Evolutionary conservation across 2,329 filamentous ascomycete genomes (phyloP).

Genomic region (Aureobasidium sp.): DNA sequence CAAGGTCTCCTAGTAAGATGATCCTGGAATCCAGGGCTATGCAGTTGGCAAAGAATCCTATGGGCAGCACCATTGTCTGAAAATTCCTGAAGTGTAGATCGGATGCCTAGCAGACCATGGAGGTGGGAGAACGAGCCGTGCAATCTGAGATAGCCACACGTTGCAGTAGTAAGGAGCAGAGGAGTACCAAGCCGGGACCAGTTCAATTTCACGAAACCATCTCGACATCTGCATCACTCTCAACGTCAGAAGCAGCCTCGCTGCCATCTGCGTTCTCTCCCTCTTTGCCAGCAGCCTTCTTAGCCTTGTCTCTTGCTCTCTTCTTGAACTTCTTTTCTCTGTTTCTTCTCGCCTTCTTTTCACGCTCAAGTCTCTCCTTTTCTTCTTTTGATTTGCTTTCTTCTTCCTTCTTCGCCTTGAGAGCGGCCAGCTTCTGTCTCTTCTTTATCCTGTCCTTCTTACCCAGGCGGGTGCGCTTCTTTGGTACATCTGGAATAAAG

Average conservation of each 20-base stretch:
- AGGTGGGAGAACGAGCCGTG: too few species aligned
- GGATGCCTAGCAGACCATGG: too few species aligned
- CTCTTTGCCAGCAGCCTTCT: slow-evolving; percentile 23
- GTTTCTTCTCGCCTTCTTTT: slow-evolving; percentile 29
- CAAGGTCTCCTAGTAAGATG: too few species aligned
- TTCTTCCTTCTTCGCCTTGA: slow-evolving; percentile 21
- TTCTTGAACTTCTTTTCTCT: slow-evolving; percentile 33
- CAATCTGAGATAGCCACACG: too few species aligned
- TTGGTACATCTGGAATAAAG: slow-evolving; percentile 10
- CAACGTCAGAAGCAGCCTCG: not conserved
- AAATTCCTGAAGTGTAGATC: too few species aligned
- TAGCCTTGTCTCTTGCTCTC: slow-evolving; percentile 28
- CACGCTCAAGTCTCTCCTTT: slow-evolving; percentile 26
- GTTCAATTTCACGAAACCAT: not conserved
- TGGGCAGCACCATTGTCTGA: too few species aligned
- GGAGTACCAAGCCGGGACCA: not conserved
- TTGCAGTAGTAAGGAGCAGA: too few species aligned
- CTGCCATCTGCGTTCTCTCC: not conserved
- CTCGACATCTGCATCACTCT: slow-evolving; percentile 3
- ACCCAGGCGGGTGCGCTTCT: slow-evolving; percentile 25
- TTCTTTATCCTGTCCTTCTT: slow-evolving; percentile 28
- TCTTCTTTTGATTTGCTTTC: slow-evolving; percentile 22
- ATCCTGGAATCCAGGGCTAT: not conserved
- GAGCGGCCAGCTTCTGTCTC: slow-evolving; percentile 21
- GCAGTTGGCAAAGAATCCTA: not conserved